Percentiles rank a stretch among this genome's conserved stretches.
These are phyloP conservation scores for Penstemon barbatus DNA, from an alignment of 257 asterid species.

Conservation along the genomic window DNA sequence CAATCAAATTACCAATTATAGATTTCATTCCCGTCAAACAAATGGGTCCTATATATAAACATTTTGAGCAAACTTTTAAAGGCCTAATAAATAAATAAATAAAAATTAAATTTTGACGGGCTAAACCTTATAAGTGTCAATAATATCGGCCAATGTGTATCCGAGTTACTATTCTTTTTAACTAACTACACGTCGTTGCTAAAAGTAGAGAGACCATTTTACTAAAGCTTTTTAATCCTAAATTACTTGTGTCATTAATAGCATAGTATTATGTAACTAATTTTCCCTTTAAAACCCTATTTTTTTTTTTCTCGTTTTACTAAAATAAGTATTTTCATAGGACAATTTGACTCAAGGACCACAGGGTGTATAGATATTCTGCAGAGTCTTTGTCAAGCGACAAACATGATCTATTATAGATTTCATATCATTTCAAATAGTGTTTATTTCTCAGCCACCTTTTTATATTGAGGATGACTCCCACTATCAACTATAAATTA, in stretches of 20 bases:
- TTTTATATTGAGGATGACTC: slow-evolving; percentile 27
- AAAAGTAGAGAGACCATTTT: slow-evolving; percentile 24
- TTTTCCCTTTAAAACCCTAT: slow-evolving; percentile 1
- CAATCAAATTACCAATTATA: too few relatives aligned
- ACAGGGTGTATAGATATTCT: slow-evolving; percentile 34
- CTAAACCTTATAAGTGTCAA: too few relatives aligned
- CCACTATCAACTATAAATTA: neutral
- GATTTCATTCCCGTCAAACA: too few relatives aligned
- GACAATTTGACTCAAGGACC: slow-evolving; percentile 38
- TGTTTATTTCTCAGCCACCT: slow-evolving; percentile 27
- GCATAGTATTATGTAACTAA: neutral
- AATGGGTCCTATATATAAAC: too few relatives aligned
- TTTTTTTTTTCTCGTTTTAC: neutral
- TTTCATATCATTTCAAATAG: slow-evolving; percentile 51
- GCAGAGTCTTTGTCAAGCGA: slow-evolving; percentile 48
- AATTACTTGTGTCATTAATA: neutral
- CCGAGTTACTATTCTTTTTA: too few relatives aligned
- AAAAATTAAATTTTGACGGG: too few relatives aligned
- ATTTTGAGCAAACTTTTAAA: too few relatives aligned
- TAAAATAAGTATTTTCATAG: neutral
- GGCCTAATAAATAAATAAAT: too few relatives aligned
- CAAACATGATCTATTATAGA: slow-evolving; percentile 60
- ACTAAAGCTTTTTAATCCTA: neutral
- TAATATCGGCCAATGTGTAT: too few relatives aligned
- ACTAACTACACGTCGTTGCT: neutral